Conservation (phyloP, 2,329 filamentous ascomycete species). For the Iodosphaeria phyllophila region DNA sequence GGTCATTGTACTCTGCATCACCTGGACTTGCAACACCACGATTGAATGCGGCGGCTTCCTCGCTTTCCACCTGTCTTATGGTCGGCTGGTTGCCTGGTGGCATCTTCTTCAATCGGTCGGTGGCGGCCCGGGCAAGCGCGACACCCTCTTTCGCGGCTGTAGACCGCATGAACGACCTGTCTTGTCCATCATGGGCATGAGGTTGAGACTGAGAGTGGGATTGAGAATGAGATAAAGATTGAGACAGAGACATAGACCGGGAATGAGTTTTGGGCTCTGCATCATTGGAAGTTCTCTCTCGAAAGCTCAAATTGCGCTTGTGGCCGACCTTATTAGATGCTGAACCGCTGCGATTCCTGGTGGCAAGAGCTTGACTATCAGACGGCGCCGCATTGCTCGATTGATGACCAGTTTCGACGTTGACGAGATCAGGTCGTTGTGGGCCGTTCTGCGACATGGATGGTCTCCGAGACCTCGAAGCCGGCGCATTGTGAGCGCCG, state of each 20-base stretch:
- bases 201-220: too few relatives aligned
- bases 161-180: slow-evolving; percentile 8
- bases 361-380: slow-evolving; percentile 10
- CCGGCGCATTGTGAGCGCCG: too few relatives aligned
- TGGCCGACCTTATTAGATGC: slow-evolving; percentile 19
- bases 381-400: too few relatives aligned
- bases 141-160: slow-evolving; percentile 15
- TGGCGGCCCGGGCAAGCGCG: slow-evolving; percentile 26
- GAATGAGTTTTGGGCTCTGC: too few relatives aligned
- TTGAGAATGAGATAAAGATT: too few relatives aligned
- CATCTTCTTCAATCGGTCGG: slow-evolving; percentile 39
- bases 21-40: too few relatives aligned
- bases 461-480: too few relatives aligned
- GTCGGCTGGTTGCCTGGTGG: slow-evolving; percentile 34
- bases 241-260: too few relatives aligned
- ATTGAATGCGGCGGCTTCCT: too few relatives aligned
- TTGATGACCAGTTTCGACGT: too few relatives aligned
- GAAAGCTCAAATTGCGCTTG: slow-evolving; percentile 38
- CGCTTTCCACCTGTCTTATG: too few relatives aligned
- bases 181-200: slow-evolving; percentile 13
- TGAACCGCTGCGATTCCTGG: slow-evolving; percentile 9
- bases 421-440: slow-evolving; percentile 5
- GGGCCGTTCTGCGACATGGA: slow-evolving; percentile 9
- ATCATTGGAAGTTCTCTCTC: slow-evolving; percentile 33
- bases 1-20: too few relatives aligned